Base-by-base conservation (phyloP, 305 asterid species). In the Solanum hybrid region DNA sequence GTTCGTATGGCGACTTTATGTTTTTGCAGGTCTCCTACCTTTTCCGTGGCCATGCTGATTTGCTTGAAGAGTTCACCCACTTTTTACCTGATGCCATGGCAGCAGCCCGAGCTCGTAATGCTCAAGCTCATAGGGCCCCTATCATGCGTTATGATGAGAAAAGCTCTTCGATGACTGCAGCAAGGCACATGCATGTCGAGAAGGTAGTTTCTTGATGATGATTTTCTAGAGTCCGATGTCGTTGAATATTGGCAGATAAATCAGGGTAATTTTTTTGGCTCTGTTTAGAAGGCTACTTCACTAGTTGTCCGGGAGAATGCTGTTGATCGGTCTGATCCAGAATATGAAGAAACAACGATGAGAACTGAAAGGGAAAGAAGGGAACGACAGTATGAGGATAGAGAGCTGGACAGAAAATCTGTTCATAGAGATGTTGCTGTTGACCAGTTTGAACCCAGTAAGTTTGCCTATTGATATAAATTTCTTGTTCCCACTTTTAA, bases 21-120 rank as follows among this genome's bases (percentile, higher is more conserved):
- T 89, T 83, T 93, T 94, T 92, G 93, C 92, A 98, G 99, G 99
- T 97, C 91, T 94, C 98, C 87, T 92, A 92, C 94, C 99, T 98
- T 89, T 95, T 98, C 91, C 94, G 91, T 88, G 95, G 94, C 91
- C 98, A 98, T 87, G 92, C 93, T 89, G 99, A 98, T 94, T 95
- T 97, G 80, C 99, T 98, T 92, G 97, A 93, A 57, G 99, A 98
- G 93, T 98, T 98, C 94, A 93, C 96, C 90, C 99, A 94, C 92
- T 97, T 98, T 92, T 92, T 98, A 89, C 99, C 99, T 88, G 97
- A 96, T 92, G 89, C 94, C 83, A 91, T 97, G 33, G 97, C 96
- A 45, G 91, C 95, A 86, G 95, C 93, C 78, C 93, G 96, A 89
- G 78, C 89, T 87, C 95, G 91, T 92, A 73, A 41, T 92, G 91